Percentiles rank a stretch among this genome's conserved stretches.
Conservation (phyloP, 805 yeast genomes). For the Clavispora santaluciae region DNA sequence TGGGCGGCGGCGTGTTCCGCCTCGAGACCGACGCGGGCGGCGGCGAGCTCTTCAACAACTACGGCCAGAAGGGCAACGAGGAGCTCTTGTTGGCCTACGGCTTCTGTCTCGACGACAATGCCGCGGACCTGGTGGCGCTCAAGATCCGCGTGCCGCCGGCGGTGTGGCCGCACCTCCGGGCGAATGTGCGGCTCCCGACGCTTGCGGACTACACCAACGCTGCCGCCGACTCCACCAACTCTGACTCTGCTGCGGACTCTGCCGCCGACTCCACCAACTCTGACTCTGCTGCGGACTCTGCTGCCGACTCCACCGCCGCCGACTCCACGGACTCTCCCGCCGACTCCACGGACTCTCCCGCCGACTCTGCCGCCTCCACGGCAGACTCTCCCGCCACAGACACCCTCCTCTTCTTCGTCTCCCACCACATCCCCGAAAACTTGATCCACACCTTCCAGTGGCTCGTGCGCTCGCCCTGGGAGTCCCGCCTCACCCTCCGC, state of each 20-base stretch:
- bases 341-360: too few relatives aligned
- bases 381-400: conserved; percentile 12
- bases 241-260: conserved; percentile 20
- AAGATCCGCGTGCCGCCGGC: conserved; percentile 49
- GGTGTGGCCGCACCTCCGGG: conserved; percentile 25
- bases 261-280: conserved; percentile 11
- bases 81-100: conserved; percentile 82
- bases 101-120: conserved; percentile 55
- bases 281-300: conserved; percentile 24
- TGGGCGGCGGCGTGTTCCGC: conserved; percentile 22
- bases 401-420: conserved; percentile 36
- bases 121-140: conserved; percentile 55
- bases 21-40: conserved; percentile 41
- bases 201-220: conserved; percentile 37
- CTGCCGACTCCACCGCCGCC: conserved; percentile 6
- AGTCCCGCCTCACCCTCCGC: conserved; percentile 43
- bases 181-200: conserved; percentile 30
- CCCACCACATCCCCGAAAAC: conserved; percentile 37
- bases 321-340: conserved; percentile 26
- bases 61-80: conserved; percentile 85
- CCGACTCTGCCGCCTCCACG: not conserved
- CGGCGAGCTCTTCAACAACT: conserved; percentile 67
- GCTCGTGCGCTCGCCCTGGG: conserved; percentile 48
- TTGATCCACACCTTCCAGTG: conserved; percentile 52
- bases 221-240: conserved; percentile 11